Base-by-base conservation (phyloP, 106 monocot species). In the Hemerocallis citrina region DNA sequence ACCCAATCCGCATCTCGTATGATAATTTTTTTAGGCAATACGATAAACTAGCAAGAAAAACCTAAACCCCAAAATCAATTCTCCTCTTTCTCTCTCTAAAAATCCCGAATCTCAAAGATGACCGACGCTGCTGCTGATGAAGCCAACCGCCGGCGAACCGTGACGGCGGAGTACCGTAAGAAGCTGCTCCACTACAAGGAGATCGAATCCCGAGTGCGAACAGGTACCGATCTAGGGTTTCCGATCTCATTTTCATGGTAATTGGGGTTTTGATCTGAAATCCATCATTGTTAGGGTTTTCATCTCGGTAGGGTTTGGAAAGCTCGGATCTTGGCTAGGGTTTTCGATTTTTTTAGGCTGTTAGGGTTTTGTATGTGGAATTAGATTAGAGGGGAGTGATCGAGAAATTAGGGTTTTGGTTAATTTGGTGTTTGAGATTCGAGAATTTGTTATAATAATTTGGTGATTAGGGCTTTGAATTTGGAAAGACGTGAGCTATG, bases 131-230 rank as follows among this genome's bases (percentile, higher is more conserved):
- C 2, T 32, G n/a, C n/a, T n/a, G 55, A 41, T 17, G 67, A 67
- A 1, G 39, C 65, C 43, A 17, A 30, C 34, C 67, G 67, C 29
- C 67, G 67, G 36, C 67, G 67, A 10, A 33, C 19, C 43, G 67
- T 56, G 31, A 41, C 33, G 7, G 55, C 37, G 25, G 67, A 67
- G 20, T 67, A 67, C 50, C 39, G 67, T 5, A 67, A 67, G 30
- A 67, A 67, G 67, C 67, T 67, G 15, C 67, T 67, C 13, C 29
- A 55, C 31, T 67, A 67, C 43, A 67, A 67, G 67, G 67, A 67
- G 56, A 55, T 55, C 11, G 56, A 67, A 38, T 41, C 67, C 43
- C 40, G 67, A 55, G 67, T 44, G 13, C 25, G 55, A 41, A 67
- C 67, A 39, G 67, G 67, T 67, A n/a, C 42, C 39, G 5, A 5